A percentile compares a stretch with the other conserved stretches of the same genome.
Conservation (phyloP, 139 green algal species). For the Tetradesmus lagerheimii region DNA sequence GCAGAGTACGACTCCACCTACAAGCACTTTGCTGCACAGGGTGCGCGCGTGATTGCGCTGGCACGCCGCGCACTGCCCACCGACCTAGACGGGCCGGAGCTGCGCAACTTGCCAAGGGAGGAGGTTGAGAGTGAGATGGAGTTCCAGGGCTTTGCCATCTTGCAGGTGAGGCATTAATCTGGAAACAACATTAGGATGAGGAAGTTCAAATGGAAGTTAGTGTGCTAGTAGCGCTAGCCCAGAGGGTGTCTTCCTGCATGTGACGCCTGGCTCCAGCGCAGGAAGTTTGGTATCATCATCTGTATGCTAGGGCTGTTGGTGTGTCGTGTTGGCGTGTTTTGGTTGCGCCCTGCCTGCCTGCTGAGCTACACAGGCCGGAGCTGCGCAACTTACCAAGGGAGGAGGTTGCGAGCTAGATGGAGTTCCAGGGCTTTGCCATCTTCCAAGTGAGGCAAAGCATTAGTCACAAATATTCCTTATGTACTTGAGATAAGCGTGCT, state of each 20-base stretch:
- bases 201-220: no score
- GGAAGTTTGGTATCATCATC: no score
- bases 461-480: no score
- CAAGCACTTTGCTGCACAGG: conserved; percentile 89
- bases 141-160: conserved; percentile 91
- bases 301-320: no score
- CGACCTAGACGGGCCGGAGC: conserved; percentile 48
- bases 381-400: conserved; percentile 66
- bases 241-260: no score
- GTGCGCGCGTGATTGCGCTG: conserved; percentile 93
- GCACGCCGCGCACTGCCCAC: conserved; percentile 75
- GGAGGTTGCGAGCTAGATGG: conserved; percentile 71
- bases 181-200: neutral
- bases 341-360: no score
- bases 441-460: conserved; percentile 76
- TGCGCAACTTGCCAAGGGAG: conserved; percentile 71
- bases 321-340: no score
- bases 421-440: conserved; percentile 89
- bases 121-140: conserved; percentile 73
- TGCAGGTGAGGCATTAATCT: conserved; percentile 61
- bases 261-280: no score
- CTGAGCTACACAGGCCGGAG: neutral
- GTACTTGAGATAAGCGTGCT: no score
- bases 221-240: no score
- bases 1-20: conserved; percentile 84